Base-by-base conservation (phyloP, 2,329 filamentous ascomycete genomes). In the Aciculosporium take region DNA sequence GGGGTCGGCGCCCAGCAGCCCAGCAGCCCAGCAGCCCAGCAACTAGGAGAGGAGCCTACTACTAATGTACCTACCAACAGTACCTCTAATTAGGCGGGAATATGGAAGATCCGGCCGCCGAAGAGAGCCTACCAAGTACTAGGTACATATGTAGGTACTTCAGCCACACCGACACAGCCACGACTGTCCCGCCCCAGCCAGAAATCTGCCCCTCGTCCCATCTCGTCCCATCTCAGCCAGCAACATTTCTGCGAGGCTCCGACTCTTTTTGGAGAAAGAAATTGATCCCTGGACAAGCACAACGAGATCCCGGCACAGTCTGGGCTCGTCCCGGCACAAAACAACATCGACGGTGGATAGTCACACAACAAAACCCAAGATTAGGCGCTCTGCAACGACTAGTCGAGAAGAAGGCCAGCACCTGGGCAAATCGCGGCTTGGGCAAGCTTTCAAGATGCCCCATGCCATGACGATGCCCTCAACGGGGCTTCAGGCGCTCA, bases 401-500 rank as follows among this genome's bases (percentile, higher is more conserved):
- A 9, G 7, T n/a, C 12, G 17, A 37, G 15, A 2, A 37, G 10
- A 37, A 28, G 9, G 27, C 15, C 39, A 29, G 38, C 24, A 37
- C 32, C 29, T 28, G 27, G 43, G 20, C 31, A 23, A 29, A n/a
- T 21, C n/a, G 5, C 37, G 36, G 32, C 40, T 27, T 29, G 30
- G 36, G 29, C 24, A 40, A n/a, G 13, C 15, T 7, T 30, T 34
- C 24, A 32, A 28, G 27, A 87, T 88, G 83, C 83, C 83, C 54
- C 83, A 87, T 68, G 81, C 81, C 45, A 73, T 76, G 39, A 71
- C 78, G 21, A 78, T 82, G 66, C 79, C 83, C 52, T 71, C 80
- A 44, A 76, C 81, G 44, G 83, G 83, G 64, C 79, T 91, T 50
- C 84, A 89, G 67, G 84, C 84, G 52, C 65, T 91, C 49, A 85